Percentiles rank a stretch among this genome's conserved stretches.
These are phyloP conservation scores for Myrica gale DNA, from an alignment of 306 rosid species.

Conservation along the genomic window DNA sequence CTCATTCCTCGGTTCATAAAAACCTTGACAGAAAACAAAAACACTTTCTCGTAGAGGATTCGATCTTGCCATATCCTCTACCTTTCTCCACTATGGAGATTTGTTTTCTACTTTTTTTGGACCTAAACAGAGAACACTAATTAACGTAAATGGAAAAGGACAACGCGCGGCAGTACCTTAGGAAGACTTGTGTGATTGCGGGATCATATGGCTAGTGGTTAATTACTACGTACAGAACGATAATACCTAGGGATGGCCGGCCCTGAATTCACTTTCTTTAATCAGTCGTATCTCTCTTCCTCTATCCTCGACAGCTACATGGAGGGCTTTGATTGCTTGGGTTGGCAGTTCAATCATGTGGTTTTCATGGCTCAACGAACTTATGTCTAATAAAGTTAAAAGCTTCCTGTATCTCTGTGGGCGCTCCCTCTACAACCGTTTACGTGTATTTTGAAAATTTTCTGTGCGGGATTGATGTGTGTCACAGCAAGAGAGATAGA, in stretches of 20 bases:
- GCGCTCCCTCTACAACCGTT: constrained; percentile 24
- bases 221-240: not conserved
- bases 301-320: constrained; percentile 15
- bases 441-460: no score
- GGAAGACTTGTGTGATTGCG: constrained; percentile 17
- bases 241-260: no score
- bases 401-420: constrained; percentile 22
- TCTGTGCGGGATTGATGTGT: no score
- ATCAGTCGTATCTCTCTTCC: not conserved
- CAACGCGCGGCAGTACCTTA: constrained; percentile 14
- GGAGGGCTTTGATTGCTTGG: constrained; percentile 29
- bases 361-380: constrained; percentile 56
- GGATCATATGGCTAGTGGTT: constrained; percentile 25
- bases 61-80: no score
- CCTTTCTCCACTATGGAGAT: no score
- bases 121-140: no score
- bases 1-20: not conserved
- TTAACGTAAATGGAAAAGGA: no score
- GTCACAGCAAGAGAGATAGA: no score
- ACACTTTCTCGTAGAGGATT: no score
- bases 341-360: constrained; percentile 68
- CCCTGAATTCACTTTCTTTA: constrained; percentile 1
- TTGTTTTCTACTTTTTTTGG: no score
- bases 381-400: constrained; percentile 15
- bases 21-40: not conserved